Evolutionary conservation across 305 asterid genomes (phyloP), one percentile per base, ranked within the genome.

Genomic region (Galium porrigens): DNA sequence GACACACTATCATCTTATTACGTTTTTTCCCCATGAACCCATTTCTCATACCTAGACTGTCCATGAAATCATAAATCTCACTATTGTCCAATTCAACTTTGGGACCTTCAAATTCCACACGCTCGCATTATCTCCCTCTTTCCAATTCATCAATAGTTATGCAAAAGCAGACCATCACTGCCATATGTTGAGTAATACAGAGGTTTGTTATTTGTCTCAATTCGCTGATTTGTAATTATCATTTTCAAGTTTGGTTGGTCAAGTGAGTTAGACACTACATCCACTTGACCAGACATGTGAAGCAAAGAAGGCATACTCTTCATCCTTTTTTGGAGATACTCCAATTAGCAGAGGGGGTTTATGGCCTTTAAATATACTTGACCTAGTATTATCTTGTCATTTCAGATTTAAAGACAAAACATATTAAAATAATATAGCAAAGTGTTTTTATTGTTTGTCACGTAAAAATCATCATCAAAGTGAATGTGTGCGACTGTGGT

Each of bases 21-120:
- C 10, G 7, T 39, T 39, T 22, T 22, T 18, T 4, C 9, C n/a
- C 20, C 11, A 14, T 32, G 22, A 3, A 39, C 33, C 65, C 29
- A 61, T 29, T 11, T 56, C 9, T 44, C 36, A 39, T 37, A 17
- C 15, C 49, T 8, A n/a, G n/a, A 15, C 22, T 22, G 48, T 27
- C 39, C 7, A 20, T 25, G 36, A 22, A 5, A 55, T 8, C 17
- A 18, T 5, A 61, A 22, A 6, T 61, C 17, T 36, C 42, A 2
- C 53, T 15, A 61, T 18, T 61, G 25, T 18, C 54, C 22, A 20
- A 41, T 22, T 17, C 53, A 61, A 41, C 20, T 36, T 37, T 3
- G 29, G 64, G 25, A 60, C 37, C 64, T 30, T 37, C 64, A 60
- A 60, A 25, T 37, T 61, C 32, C 6, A 36, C 9, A 39, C 41